These are phyloP conservation scores for Calycina herbarum DNA, from an alignment of 2,329 filamentous ascomycete genomes.

Conservation along the genomic window DNA sequence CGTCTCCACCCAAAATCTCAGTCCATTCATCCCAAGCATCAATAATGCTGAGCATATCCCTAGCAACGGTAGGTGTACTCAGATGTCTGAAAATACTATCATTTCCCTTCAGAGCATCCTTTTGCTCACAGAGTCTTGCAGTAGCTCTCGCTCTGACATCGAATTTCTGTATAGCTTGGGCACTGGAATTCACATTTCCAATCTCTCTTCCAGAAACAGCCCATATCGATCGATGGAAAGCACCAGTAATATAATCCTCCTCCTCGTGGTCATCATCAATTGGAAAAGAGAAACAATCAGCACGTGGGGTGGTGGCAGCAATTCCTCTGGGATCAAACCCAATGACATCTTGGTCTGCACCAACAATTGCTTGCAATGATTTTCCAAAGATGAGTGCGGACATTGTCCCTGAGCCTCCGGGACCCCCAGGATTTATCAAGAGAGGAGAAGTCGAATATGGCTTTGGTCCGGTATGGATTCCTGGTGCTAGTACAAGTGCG, in stretches of 20 bases:
- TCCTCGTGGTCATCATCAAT: constrained; percentile 35
- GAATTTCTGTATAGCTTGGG: constrained; percentile 47
- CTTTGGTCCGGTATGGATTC: constrained; percentile 23
- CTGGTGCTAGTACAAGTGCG: constrained; percentile 30
- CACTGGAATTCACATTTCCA: constrained; percentile 48
- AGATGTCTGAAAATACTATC: constrained; percentile 35
- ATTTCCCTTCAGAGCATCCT: constrained; percentile 30
- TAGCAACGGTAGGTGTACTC: constrained; percentile 38
- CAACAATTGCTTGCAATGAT: constrained; percentile 44
- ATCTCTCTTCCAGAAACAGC: constrained; percentile 25
- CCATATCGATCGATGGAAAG: constrained; percentile 30
- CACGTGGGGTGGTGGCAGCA: constrained; percentile 20
- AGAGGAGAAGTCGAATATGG: constrained; percentile 43
- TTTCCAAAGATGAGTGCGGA: constrained; percentile 28
- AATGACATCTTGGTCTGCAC: constrained; percentile 50
- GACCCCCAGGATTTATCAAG: constrained; percentile 28
- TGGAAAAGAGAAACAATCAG: constrained; percentile 42
- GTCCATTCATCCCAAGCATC: constrained; percentile 37
- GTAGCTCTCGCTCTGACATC: constrained; percentile 46
- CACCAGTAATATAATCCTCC: constrained; percentile 44
- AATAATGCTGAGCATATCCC: constrained; percentile 41
- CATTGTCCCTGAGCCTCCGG: constrained; percentile 23
- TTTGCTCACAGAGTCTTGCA: constrained; percentile 44
- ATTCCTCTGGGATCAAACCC: constrained; percentile 51
- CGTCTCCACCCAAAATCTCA: neutral